phyloP scores from a whole-genome alignment of 306 rosid genomes.

The Cicer chorassanicum region DNA sequence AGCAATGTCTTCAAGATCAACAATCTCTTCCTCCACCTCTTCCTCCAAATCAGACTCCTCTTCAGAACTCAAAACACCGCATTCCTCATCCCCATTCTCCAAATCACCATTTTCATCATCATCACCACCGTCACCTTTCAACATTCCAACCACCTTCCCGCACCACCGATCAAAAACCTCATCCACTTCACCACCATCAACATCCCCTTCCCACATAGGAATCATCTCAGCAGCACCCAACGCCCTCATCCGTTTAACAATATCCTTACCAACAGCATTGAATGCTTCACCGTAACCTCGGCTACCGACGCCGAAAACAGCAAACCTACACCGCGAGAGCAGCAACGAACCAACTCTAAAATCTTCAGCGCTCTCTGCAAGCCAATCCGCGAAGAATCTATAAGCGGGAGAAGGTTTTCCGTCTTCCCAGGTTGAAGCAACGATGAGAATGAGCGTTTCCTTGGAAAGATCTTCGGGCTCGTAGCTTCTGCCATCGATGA shows the following conservation, averaged over 20 bases:
- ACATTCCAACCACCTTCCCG: constrained; percentile 53
- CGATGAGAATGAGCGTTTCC: constrained; percentile 63
- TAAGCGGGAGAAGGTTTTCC: constrained; percentile 69
- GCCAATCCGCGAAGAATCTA: constrained; percentile 78
- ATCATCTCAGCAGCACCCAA: constrained; percentile 80
- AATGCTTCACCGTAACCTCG: constrained; percentile 67
- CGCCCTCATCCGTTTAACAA: constrained; percentile 62
- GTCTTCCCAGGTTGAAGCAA: constrained; percentile 93
- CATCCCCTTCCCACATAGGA: constrained; percentile 74
- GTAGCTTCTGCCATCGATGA: constrained; percentile 62
- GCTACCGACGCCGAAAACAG: constrained; percentile 91
- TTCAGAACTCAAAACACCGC: constrained; percentile 60
- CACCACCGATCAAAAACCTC: constrained; percentile 73
- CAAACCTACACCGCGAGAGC: constrained; percentile 64
- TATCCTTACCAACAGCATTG: constrained; percentile 72
- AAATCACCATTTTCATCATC: constrained; percentile 43
- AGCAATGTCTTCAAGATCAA: constrained; percentile 97
- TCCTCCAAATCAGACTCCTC: constrained; percentile 56
- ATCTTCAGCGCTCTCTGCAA: constrained; percentile 79
- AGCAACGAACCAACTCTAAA: constrained; percentile 83
- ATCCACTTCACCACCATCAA: constrained; percentile 72
- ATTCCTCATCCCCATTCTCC: constrained; percentile 56
- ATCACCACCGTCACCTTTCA: constrained; percentile 53
- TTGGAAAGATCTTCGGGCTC: constrained; percentile 92
- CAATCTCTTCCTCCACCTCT: constrained; percentile 60